Conservation (phyloP, 805 yeast genomes). For the Barnettozyma sucrosica region DNA sequence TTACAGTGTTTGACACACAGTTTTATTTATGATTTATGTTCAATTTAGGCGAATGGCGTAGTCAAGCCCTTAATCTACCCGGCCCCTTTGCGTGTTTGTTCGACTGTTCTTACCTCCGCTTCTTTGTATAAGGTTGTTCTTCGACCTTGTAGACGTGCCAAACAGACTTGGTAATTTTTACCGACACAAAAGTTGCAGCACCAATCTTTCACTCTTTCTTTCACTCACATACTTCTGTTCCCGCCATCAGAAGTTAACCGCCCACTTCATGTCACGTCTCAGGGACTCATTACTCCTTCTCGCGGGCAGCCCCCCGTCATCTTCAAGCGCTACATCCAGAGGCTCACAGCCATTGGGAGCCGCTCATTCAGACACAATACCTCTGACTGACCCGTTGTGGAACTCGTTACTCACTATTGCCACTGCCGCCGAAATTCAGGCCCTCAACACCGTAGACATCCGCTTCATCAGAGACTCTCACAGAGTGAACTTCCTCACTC, state of each 20-base stretch:
- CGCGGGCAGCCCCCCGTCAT: neutral
- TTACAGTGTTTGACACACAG: neutral
- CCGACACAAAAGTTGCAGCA: neutral
- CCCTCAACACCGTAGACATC: conserved; percentile 53
- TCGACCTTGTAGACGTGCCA: neutral
- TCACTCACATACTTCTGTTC: neutral
- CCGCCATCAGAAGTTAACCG: neutral
- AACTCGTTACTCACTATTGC: conserved; percentile 24
- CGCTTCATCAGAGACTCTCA: conserved; percentile 54
- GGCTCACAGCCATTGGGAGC: neutral
- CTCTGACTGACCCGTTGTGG: conserved; percentile 35
- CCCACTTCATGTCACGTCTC: neutral
- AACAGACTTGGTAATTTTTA: neutral
- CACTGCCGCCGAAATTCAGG: conserved; percentile 50
- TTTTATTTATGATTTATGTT: neutral
- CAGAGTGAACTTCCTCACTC: conserved; percentile 47
- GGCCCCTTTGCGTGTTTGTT: too few species aligned
- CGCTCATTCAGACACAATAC: neutral
- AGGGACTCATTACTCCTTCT: neutral
- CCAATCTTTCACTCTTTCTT: neutral
- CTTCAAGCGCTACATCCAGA: neutral
- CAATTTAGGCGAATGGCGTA: neutral
- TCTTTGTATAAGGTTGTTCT: neutral
- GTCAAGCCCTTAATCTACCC: neutral
- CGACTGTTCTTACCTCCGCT: neutral